These are phyloP conservation scores for Chionographis japonica DNA, from an alignment of 106 monocot species.

Conservation along the genomic window DNA sequence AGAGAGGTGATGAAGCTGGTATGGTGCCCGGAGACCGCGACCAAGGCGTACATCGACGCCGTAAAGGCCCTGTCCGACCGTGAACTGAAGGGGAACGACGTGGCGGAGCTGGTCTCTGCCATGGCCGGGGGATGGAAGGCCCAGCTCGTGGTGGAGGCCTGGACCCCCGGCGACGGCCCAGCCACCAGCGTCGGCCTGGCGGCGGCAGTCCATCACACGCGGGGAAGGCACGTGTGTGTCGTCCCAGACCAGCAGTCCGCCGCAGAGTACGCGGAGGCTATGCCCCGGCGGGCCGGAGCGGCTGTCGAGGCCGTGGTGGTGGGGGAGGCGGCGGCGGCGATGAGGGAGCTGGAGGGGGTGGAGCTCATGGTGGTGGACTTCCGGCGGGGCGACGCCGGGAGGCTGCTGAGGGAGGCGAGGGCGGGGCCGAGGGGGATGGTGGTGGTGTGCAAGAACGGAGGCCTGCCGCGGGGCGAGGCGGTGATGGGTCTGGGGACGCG, in stretches of 20 bases:
- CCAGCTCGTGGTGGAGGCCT: conserved; percentile 57
- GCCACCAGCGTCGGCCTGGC: conserved; percentile 38
- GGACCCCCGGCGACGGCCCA: conserved; percentile 2
- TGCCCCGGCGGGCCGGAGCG: conserved; percentile 3
- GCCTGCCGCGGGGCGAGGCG: conserved; percentile 4
- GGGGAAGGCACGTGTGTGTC: conserved; percentile 43
- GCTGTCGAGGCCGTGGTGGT: conserved; percentile 10
- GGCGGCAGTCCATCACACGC: conserved; percentile 42
- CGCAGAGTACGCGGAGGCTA: conserved; percentile 7
- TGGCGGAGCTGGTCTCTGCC: conserved; percentile 77
- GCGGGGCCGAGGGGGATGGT: conserved; percentile 71
- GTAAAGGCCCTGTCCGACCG: conserved; percentile 26
- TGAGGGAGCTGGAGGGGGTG: conserved; percentile 38
- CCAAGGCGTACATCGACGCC: conserved; percentile 77
- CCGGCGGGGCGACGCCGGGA: conserved; percentile 42
- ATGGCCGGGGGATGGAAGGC: conserved; percentile 88
- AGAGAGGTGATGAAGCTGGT: conserved; percentile 61
- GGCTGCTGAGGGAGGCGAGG: conserved; percentile 39
- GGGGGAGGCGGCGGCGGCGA: conserved; percentile 34
- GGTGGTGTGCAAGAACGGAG: conserved; percentile 35
- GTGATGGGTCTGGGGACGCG: conserved; percentile 34
- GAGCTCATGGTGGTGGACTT: conserved; percentile 78
- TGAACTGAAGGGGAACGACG: conserved; percentile 20
- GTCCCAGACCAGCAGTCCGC: conserved; percentile 24
- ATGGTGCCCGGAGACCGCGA: conserved; percentile 85